A percentile compares a stretch with the other conserved stretches of the same genome.
phyloP scores from a whole-genome alignment of 2,329 filamentous ascomycete genomes.

The Eurotiales sp. region DNA sequence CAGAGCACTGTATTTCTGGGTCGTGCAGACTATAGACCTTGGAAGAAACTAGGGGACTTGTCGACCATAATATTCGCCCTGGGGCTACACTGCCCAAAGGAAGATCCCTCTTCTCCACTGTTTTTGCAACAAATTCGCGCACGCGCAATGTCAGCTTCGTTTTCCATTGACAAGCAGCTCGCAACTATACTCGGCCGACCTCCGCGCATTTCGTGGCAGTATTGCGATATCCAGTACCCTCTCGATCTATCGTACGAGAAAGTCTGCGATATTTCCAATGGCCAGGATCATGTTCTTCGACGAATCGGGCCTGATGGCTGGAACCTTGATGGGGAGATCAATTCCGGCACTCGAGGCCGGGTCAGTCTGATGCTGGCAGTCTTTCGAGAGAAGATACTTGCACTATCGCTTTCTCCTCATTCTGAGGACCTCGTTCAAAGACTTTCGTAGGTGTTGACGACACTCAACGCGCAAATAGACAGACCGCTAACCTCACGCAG shows the following conservation, averaged over 20 bases:
- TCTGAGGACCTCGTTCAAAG: conserved; percentile 7
- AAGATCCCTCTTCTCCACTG: conserved; percentile 20
- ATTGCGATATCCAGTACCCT: conserved; percentile 24
- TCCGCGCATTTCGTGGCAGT: conserved; percentile 38
- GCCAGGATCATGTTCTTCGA: conserved; percentile 9
- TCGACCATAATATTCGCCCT: conserved; percentile 41
- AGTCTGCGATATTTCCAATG: conserved; percentile 15
- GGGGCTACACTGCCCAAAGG: conserved; percentile 39
- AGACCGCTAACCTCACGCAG: background rate
- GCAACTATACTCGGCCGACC: conserved; percentile 47
- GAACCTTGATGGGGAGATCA: conserved; percentile 18
- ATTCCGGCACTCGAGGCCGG: conserved; percentile 7
- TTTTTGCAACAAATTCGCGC: conserved; percentile 37
- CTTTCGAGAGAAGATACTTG: conserved; percentile 13
- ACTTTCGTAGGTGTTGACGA: conserved; percentile 12
- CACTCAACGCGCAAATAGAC: no score
- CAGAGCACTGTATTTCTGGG: no score
- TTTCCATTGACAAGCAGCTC: conserved; percentile 43
- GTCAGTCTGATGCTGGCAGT: conserved; percentile 11
- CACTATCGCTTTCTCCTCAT: conserved; percentile 12
- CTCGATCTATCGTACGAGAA: conserved; percentile 22
- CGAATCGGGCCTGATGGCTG: conserved; percentile 21
- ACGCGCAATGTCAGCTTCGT: conserved; percentile 36
- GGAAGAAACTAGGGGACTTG: conserved; percentile 43
- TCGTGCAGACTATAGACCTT: conserved; percentile 41